Evolutionary conservation across 805 yeast genomes (phyloP).

Genomic region (Candida piceae): DNA sequence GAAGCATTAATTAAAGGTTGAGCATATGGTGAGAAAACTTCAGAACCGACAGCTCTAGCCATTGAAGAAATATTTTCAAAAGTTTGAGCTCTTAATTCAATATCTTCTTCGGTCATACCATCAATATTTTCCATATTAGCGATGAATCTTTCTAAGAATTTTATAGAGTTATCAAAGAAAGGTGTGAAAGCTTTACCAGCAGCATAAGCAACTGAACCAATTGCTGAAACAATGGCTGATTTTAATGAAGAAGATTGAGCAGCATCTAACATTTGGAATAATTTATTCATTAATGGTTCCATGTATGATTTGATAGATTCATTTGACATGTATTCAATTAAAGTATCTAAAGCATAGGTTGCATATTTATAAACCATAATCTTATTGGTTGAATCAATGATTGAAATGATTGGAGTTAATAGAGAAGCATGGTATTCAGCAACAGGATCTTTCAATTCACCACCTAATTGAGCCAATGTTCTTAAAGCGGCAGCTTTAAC

Average conservation of each 20-base stretch:
- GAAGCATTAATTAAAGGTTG: slow-evolving; percentile 87
- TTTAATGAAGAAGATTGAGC: slow-evolving; percentile 72
- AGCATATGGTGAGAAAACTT: slow-evolving; percentile 78
- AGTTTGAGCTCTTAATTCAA: slow-evolving; percentile 86
- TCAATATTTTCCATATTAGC: slow-evolving; percentile 59
- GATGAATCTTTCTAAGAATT: slow-evolving; percentile 76
- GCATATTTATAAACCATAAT: slow-evolving; percentile 86
- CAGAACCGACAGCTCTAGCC: slow-evolving; percentile 96
- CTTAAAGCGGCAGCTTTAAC: slow-evolving; percentile 86
- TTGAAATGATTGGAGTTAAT: slow-evolving; percentile 79
- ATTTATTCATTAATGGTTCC: slow-evolving; percentile 85
- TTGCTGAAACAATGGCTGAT: slow-evolving; percentile 84
- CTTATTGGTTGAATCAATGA: slow-evolving; percentile 81
- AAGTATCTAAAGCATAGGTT: slow-evolving; percentile 84
- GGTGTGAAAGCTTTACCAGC: slow-evolving; percentile 86
- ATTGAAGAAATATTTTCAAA: slow-evolving; percentile 91
- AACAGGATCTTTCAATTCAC: slow-evolving; percentile 78
- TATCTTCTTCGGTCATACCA: slow-evolving; percentile 82
- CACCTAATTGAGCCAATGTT: slow-evolving; percentile 70
- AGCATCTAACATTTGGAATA: slow-evolving; percentile 74
- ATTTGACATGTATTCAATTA: slow-evolving; percentile 85
- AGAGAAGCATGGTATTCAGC: slow-evolving; percentile 80
- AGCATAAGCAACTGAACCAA: slow-evolving; percentile 96
- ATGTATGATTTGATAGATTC: slow-evolving; percentile 77
- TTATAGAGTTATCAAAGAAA: slow-evolving; percentile 76